Evolutionary conservation across 768 basidiomycete genomes (phyloP).

Genomic region (Sporobolomyces roseus): DNA sequence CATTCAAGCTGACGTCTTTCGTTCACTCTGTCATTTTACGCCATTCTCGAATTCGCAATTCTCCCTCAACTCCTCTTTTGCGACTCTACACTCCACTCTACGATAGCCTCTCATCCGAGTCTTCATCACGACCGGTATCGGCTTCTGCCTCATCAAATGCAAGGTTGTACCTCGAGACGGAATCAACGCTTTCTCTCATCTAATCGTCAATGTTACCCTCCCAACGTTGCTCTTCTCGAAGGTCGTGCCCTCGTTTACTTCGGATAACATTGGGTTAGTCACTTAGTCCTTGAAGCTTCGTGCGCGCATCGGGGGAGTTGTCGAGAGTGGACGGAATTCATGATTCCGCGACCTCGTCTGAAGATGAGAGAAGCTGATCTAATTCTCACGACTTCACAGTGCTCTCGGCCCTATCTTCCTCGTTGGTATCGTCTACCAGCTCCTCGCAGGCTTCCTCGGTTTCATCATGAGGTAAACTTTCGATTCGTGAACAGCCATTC

Average conservation of each 20-base stretch:
- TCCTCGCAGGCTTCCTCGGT: conserved; percentile 5
- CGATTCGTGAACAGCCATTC: no score
- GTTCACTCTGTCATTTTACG: not conserved
- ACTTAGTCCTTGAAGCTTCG: not conserved
- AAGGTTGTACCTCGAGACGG: conserved; percentile 9
- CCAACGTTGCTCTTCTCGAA: conserved; percentile 35
- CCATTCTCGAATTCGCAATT: not conserved
- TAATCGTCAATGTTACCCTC: conserved; percentile 18
- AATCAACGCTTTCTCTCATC: not conserved
- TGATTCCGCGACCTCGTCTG: no score
- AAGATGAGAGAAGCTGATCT: no score
- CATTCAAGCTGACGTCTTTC: not conserved
- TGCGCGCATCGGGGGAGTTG: not conserved
- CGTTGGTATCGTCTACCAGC: conserved; percentile 42
- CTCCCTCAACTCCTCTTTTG: not conserved
- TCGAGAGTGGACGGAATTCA: not conserved
- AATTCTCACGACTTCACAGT: no score
- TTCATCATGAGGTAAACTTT: not conserved
- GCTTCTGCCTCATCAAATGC: conserved; percentile 22
- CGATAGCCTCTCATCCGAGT: conserved; percentile 24
- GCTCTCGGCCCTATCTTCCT: conserved; percentile 54
- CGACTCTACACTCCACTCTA: no score
- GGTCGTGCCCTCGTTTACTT: conserved; percentile 32
- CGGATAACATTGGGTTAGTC: conserved; percentile 17
- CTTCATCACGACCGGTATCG: conserved; percentile 12